Evolutionary conservation across 2,329 filamentous ascomycete genomes (phyloP).

Genomic region (Balansia obtecta): DNA sequence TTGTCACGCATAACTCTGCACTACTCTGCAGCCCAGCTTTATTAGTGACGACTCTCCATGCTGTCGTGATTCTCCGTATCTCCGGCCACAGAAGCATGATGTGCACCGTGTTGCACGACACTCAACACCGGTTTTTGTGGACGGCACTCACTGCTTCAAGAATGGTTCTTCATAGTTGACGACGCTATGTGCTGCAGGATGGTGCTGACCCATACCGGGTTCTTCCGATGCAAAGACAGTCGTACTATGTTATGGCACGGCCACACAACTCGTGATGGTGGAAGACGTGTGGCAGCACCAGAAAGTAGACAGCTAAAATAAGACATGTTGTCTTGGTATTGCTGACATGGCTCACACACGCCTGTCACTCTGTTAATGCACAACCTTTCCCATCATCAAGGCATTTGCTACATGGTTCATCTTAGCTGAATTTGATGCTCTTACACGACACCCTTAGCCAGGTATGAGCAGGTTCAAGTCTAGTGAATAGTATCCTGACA

Average conservation of each 20-base stretch:
- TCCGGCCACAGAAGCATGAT: background rate
- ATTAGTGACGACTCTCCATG: slow-evolving; percentile 1
- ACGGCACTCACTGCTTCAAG: background rate
- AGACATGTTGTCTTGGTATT: background rate
- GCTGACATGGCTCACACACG: background rate
- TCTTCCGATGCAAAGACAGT: slow-evolving; percentile 2
- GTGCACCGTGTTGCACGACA: background rate
- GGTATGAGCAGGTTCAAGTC: no score
- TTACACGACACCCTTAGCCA: no score
- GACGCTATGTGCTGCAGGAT: background rate
- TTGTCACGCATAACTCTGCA: background rate
- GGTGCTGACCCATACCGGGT: background rate
- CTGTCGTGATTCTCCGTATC: background rate
- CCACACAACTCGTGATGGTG: background rate
- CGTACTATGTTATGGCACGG: background rate
- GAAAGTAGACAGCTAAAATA: background rate
- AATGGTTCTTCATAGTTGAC: background rate
- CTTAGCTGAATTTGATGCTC: background rate
- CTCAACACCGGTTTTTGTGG: background rate
- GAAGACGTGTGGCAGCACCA: background rate
- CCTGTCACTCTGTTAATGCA: background rate
- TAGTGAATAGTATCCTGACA: background rate
- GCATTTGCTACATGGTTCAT: background rate
- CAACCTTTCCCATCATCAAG: background rate
- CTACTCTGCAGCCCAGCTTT: background rate